A percentile compares a stretch with the other conserved stretches of the same genome.
phyloP scores from a whole-genome alignment of 306 rosid genomes.

The Luffa aegyptiaca region DNA sequence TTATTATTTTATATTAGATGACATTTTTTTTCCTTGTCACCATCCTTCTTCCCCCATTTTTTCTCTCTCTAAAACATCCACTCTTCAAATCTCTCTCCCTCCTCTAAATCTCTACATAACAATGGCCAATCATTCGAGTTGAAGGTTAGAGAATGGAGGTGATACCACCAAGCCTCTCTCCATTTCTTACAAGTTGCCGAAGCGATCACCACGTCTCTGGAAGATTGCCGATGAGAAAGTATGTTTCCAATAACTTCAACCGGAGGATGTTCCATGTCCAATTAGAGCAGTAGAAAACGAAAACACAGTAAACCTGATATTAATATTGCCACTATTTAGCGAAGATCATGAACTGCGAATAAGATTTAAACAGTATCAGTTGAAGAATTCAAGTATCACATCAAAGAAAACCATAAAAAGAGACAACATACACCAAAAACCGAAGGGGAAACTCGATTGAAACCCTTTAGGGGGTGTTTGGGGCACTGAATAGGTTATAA shows the following conservation, averaged over 20 bases:
- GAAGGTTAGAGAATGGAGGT: constrained; percentile 56
- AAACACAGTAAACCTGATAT: neutral
- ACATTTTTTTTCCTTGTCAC: too few relatives aligned
- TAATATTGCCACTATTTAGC: neutral
- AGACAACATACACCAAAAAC: neutral
- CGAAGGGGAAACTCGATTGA: neutral
- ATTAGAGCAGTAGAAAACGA: neutral
- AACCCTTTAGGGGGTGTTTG: too few relatives aligned
- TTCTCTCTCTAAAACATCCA: too few relatives aligned
- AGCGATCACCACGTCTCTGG: constrained; percentile 56
- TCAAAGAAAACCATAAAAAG: neutral
- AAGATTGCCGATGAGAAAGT: constrained; percentile 49
- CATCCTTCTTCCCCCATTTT: too few relatives aligned
- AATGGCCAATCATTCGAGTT: constrained; percentile 51
- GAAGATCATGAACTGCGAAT: neutral
- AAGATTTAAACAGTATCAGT: neutral
- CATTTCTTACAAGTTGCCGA: constrained; percentile 68
- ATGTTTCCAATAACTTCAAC: constrained; percentile 78
- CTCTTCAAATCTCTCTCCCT: too few relatives aligned
- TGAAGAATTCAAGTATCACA: neutral
- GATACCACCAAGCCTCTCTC: constrained; percentile 53
- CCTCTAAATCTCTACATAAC: too few relatives aligned
- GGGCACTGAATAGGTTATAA: too few relatives aligned
- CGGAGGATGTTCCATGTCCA: constrained; percentile 59
- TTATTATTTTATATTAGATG: too few relatives aligned